Evolutionary conservation across 805 yeast genomes (phyloP).

Genomic region (Starmerella potacharoeniae): DNA sequence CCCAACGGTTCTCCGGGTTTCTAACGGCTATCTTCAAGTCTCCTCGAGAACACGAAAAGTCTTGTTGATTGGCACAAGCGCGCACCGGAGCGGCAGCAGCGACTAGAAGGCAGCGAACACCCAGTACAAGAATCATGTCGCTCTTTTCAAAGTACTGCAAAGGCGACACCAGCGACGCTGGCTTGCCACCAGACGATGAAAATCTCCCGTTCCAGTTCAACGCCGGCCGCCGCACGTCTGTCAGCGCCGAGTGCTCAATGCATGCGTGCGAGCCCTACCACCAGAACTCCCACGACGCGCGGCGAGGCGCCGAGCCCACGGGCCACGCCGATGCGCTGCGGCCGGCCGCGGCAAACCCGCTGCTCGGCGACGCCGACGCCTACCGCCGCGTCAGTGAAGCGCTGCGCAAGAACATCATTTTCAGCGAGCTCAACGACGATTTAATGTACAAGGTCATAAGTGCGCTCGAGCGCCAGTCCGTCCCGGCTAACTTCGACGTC

Average conservation of each 20-base stretch:
- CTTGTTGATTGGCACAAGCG: background rate
- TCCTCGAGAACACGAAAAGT: background rate
- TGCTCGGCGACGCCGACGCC: background rate
- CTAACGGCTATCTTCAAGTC: conserved; percentile 1
- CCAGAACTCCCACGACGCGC: background rate
- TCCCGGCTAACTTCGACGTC: conserved; percentile 49
- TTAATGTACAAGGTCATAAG: conserved; percentile 65
- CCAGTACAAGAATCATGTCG: background rate
- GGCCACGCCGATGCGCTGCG: background rate
- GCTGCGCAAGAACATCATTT: conserved; percentile 72
- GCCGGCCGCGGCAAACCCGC: background rate
- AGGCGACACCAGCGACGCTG: conserved; percentile 11
- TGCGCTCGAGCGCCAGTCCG: conserved; percentile 68
- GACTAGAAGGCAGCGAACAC: background rate
- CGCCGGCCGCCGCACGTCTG: conserved; percentile 69
- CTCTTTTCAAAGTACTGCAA: conserved; percentile 19
- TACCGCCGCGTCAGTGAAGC: conserved; percentile 29
- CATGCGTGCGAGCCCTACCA: conserved; percentile 10
- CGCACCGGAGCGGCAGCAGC: background rate
- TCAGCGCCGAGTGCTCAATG: conserved; percentile 54
- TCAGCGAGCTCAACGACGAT: conserved; percentile 69
- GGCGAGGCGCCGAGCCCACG: background rate
- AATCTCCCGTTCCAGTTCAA: conserved; percentile 19
- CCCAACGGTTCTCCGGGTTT: conserved; percentile 6
- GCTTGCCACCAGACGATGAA: conserved; percentile 4